A percentile compares a stretch with the other conserved stretches of the same genome.
phyloP scores from a whole-genome alignment of 768 basidiomycete species.

The Boletellus emodensis region DNA sequence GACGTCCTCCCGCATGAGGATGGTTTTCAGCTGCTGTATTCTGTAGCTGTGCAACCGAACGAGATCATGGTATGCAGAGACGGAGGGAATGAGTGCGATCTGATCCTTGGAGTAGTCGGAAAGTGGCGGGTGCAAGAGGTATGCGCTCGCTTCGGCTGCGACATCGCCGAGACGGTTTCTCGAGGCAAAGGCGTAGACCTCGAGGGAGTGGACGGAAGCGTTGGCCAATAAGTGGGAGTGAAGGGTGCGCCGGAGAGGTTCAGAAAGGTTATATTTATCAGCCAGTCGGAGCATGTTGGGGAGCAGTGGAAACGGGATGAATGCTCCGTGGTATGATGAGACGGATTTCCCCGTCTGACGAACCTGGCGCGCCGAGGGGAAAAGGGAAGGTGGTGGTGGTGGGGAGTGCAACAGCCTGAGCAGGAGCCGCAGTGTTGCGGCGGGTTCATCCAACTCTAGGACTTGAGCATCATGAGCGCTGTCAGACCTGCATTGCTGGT shows the following conservation, averaged over 20 bases:
- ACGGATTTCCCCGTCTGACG: slow-evolving; percentile 31
- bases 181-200: slow-evolving; percentile 57
- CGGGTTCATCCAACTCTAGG: slow-evolving; percentile 56
- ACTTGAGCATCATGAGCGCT: slow-evolving; percentile 19
- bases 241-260: slow-evolving; percentile 40
- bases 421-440: slow-evolving; percentile 45
- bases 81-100: slow-evolving; percentile 51
- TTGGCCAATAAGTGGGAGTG: slow-evolving; percentile 53
- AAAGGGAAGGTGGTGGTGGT: slow-evolving; percentile 41
- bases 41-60: slow-evolving; percentile 57
- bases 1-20: slow-evolving; percentile 55
- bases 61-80: slow-evolving; percentile 60
- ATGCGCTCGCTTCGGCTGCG: slow-evolving; percentile 56
- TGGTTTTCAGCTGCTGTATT: slow-evolving; percentile 46
- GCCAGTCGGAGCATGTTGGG: slow-evolving; percentile 51
- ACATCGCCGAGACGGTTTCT: slow-evolving; percentile 40
- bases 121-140: slow-evolving; percentile 51
- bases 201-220: slow-evolving; percentile 47
- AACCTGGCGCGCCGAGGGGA: slow-evolving; percentile 22
- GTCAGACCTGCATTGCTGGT: slow-evolving; percentile 23
- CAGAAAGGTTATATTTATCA: slow-evolving; percentile 63
- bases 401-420: slow-evolving; percentile 56
- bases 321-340: slow-evolving; percentile 34
- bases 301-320: slow-evolving; percentile 66
- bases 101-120: slow-evolving; percentile 49